A percentile compares a stretch with the other conserved stretches of the same genome.
Conservation (phyloP, 768 basidiomycete species). For the Boletus edulis region DNA sequence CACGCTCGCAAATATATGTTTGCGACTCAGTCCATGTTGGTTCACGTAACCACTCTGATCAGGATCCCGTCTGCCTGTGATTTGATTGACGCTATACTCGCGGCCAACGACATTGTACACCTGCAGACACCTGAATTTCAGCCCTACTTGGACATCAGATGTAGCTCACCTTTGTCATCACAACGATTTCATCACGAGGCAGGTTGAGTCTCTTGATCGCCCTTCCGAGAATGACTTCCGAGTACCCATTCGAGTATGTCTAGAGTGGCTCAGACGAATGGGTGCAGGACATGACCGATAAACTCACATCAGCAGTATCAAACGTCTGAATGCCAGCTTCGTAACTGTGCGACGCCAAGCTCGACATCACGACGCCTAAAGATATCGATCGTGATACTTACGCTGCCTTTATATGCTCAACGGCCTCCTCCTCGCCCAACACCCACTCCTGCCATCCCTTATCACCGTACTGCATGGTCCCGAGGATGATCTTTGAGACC, state of each 20-base stretch:
- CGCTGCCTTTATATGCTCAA: conserved; percentile 48
- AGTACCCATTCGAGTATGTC: conserved; percentile 65
- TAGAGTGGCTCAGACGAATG: conserved; percentile 18
- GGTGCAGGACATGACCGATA: neutral
- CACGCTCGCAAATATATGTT: conserved; percentile 60
- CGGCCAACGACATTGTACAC: conserved; percentile 41
- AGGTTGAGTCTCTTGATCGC: conserved; percentile 64
- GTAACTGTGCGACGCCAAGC: conserved; percentile 21
- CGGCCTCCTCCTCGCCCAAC: conserved; percentile 42
- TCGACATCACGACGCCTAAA: neutral
- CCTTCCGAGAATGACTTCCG: conserved; percentile 67
- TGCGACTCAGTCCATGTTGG: conserved; percentile 45
- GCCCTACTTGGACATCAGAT: neutral
- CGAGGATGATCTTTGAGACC: conserved; percentile 50
- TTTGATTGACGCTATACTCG: conserved; percentile 12
- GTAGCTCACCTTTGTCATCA: conserved; percentile 64
- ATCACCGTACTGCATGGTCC: conserved; percentile 45
- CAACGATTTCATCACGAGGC: conserved; percentile 73
- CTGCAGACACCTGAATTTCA: conserved; percentile 15
- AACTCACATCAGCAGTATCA: conserved; percentile 33
- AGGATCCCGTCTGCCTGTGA: conserved; percentile 19
- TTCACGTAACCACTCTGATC: conserved; percentile 48
- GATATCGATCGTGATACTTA: conserved; percentile 21
- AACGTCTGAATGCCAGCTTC: conserved; percentile 36
- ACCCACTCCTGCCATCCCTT: conserved; percentile 57